phyloP scores from a whole-genome alignment of 2,329 filamentous ascomycete species.

The Alternaria sp. region DNA sequence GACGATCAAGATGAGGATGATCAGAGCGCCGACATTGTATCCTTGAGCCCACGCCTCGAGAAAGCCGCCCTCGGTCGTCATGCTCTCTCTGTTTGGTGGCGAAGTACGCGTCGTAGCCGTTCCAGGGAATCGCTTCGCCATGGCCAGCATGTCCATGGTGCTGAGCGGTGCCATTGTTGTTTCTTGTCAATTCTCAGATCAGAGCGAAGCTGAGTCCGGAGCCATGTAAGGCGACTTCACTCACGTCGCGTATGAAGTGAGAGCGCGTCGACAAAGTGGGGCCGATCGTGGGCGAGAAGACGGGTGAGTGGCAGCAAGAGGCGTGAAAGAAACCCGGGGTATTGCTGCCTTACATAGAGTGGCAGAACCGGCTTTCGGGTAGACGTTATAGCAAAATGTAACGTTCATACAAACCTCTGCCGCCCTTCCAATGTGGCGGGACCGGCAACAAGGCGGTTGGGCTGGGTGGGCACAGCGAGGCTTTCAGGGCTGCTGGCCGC shows the following conservation, averaged over 20 bases:
- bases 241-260: neutral
- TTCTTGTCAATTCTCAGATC: neutral
- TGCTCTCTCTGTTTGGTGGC: constrained; percentile 33
- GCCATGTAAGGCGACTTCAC: constrained; percentile 3
- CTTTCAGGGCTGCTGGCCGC: constrained; percentile 22
- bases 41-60: constrained; percentile 47
- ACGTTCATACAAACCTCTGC: constrained; percentile 10
- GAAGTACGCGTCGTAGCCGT: constrained; percentile 31
- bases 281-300: neutral
- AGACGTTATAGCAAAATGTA: neutral
- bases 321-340: neutral
- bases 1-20: constrained; percentile 45
- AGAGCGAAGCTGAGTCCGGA: neutral
- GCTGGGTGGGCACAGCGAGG: constrained; percentile 18
- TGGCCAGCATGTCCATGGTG: constrained; percentile 3
- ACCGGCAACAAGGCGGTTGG: constrained; percentile 15
- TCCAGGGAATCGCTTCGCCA: constrained; percentile 27
- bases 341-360: constrained; percentile 5
- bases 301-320: neutral
- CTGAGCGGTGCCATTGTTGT: constrained; percentile 33
- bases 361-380: neutral
- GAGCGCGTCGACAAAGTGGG: neutral
- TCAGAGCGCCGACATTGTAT: constrained; percentile 44
- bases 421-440: constrained; percentile 14
- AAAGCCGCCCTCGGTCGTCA: constrained; percentile 37